These are phyloP conservation scores for Cutaneotrichosporon curvatum DNA, from an alignment of 1,284 basidiomycete species.

Conservation along the genomic window DNA sequence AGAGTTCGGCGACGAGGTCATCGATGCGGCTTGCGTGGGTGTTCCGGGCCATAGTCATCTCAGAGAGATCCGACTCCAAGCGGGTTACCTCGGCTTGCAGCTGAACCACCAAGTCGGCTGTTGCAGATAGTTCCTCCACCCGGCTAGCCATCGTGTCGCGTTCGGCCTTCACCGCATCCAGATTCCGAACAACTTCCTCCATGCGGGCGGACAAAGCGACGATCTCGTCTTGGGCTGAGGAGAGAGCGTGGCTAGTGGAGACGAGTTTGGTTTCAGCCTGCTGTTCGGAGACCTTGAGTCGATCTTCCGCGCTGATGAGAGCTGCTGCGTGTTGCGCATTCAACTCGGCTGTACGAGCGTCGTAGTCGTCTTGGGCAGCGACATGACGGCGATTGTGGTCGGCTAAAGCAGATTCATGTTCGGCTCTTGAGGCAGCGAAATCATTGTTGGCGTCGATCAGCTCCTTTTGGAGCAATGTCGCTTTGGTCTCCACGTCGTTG, in stretches of 20 bases:
- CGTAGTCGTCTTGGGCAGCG: neutral
- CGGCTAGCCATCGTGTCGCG: neutral
- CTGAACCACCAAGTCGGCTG: neutral
- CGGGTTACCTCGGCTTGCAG: conserved; percentile 61
- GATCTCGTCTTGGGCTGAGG: neutral
- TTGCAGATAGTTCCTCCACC: neutral
- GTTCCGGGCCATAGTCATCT: neutral
- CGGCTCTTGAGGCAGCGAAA: neutral
- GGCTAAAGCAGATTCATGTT: neutral
- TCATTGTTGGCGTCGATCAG: neutral
- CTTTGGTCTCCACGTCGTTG: neutral
- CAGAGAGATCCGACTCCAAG: conserved; percentile 1
- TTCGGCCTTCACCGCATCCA: neutral
- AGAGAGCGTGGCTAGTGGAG: too few species aligned
- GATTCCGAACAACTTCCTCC: neutral
- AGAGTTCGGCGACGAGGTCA: neutral
- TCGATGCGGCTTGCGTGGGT: neutral
- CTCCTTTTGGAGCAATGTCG: neutral
- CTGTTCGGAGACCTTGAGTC: too few species aligned
- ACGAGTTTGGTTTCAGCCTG: too few species aligned
- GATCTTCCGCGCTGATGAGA: too few species aligned
- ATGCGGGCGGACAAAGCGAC: neutral
- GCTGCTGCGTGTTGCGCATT: conserved; percentile 50
- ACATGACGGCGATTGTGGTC: neutral
- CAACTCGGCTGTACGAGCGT: neutral